Evolutionary conservation across 805 yeast species (phyloP).

Genomic region (Pichia deserticola): DNA sequence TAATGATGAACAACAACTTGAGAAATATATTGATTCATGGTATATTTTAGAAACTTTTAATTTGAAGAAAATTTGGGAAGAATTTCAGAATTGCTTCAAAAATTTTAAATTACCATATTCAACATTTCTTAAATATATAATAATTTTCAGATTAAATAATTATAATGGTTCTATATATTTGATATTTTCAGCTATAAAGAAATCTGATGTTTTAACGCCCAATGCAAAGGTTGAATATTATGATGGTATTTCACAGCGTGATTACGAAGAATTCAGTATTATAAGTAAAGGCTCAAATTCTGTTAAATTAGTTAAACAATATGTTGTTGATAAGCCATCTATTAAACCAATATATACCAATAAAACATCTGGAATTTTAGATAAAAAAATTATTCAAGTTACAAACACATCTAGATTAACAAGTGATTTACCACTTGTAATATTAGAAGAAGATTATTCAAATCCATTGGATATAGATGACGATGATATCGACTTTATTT

Average conservation of each 20-base stretch:
- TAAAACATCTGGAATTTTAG: conserved; percentile 8
- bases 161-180: conserved; percentile 22
- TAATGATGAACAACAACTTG: conserved; percentile 9
- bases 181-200: conserved; percentile 16
- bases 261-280: conserved; percentile 23
- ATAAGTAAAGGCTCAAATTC: conserved; percentile 15
- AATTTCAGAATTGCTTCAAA: conserved; percentile 20
- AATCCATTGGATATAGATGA: conserved; percentile 12
- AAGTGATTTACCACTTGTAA: neutral
- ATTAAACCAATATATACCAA: conserved; percentile 22
- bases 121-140: conserved; percentile 17
- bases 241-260: conserved; percentile 8
- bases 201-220: neutral
- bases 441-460: conserved; percentile 10
- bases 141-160: conserved; percentile 21
- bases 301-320: conserved; percentile 17
- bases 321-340: conserved; percentile 13
- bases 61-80: conserved; percentile 10
- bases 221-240: conserved; percentile 12
- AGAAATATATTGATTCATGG: conserved; percentile 9
- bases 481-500: conserved; percentile 10
- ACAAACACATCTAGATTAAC: conserved; percentile 8
- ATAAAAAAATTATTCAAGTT: conserved; percentile 19
- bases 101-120: conserved; percentile 9
- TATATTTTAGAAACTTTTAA: neutral